Percentiles rank a stretch among this genome's conserved stretches.
Evolutionary conservation across 768 basidiomycete genomes (phyloP).

Genomic region (Xerocomellus intermedius): DNA sequence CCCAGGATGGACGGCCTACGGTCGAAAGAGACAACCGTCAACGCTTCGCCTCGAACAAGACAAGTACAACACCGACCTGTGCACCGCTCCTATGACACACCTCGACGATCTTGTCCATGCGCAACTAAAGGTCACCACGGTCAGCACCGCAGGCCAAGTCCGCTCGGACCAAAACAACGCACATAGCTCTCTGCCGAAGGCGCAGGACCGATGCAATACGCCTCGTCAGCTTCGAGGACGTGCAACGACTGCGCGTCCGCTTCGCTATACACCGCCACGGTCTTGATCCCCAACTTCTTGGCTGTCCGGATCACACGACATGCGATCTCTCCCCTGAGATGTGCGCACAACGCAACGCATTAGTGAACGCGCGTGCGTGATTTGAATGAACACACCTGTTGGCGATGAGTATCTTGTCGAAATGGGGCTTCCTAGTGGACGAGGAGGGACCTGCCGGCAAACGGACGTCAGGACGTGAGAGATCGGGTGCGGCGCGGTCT

Average conservation of each 20-base stretch:
- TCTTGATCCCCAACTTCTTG: conserved; percentile 82
- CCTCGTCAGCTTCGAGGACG: conserved; percentile 83
- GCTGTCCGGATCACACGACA: conserved; percentile 93
- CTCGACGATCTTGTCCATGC: conserved; percentile 86
- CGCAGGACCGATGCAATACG: conserved; percentile 92
- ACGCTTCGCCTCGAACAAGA: not conserved
- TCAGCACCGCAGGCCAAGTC: not conserved
- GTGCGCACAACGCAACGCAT: not conserved
- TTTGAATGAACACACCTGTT: conserved; percentile 52
- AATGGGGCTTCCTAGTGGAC: conserved; percentile 49
- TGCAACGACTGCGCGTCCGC: conserved; percentile 81
- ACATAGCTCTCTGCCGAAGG: conserved; percentile 89
- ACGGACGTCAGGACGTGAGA: not conserved
- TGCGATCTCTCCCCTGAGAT: conserved; percentile 85
- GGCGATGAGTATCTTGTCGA: conserved; percentile 90
- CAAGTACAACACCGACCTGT: conserved; percentile 50
- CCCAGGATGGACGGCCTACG: conserved; percentile 94
- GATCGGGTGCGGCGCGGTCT: not conserved
- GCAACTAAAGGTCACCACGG: conserved; percentile 47
- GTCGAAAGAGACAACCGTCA: not conserved
- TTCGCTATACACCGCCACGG: conserved; percentile 90
- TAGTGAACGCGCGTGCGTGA: not conserved
- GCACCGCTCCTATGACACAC: conserved; percentile 80
- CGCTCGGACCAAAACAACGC: conserved; percentile 29
- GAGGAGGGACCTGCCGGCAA: conserved; percentile 1